phyloP scores from a whole-genome alignment of 176 grass and related monocot species.

The Melocanna baccifera region DNA sequence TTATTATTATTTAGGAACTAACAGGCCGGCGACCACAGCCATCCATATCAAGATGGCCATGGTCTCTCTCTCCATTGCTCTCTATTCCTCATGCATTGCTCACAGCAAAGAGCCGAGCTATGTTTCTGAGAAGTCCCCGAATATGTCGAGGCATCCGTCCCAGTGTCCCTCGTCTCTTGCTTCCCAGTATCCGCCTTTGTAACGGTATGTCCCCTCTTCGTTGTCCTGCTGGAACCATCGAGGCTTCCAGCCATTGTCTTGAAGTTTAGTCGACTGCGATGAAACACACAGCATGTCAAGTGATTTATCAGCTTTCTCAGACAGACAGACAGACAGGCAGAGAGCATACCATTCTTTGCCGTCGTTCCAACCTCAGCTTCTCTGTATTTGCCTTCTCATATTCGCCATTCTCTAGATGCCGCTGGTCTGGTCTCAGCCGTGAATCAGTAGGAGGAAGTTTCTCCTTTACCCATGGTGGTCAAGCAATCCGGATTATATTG shows the following conservation, averaged over 20 bases:
- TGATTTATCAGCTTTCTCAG: background rate
- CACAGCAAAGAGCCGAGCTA: background rate
- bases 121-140: constrained; percentile 48
- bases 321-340: background rate
- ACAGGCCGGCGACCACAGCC: background rate
- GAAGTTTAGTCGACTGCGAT: constrained; percentile 58
- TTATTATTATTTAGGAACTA: constrained; percentile 29
- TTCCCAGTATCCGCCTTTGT: constrained; percentile 80
- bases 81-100: background rate
- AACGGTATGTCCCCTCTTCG: constrained; percentile 34
- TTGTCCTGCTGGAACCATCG: constrained; percentile 50
- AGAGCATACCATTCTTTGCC: constrained; percentile 73
- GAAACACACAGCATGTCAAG: background rate
- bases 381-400: constrained; percentile 85
- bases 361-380: constrained; percentile 74
- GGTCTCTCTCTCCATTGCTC: constrained; percentile 6
- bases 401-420: constrained; percentile 85
- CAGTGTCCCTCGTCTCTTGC: constrained; percentile 50
- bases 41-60: constrained; percentile 19
- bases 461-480: constrained; percentile 49
- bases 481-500: constrained; percentile 5
- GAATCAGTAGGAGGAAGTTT: constrained; percentile 96
- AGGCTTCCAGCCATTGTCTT: constrained; percentile 70
- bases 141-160: constrained; percentile 64
- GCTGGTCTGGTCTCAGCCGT: constrained; percentile 86